These are phyloP conservation scores for Aspergillus brunneoviolaceus DNA, from an alignment of 2,329 filamentous ascomycete genomes.

Conservation along the genomic window DNA sequence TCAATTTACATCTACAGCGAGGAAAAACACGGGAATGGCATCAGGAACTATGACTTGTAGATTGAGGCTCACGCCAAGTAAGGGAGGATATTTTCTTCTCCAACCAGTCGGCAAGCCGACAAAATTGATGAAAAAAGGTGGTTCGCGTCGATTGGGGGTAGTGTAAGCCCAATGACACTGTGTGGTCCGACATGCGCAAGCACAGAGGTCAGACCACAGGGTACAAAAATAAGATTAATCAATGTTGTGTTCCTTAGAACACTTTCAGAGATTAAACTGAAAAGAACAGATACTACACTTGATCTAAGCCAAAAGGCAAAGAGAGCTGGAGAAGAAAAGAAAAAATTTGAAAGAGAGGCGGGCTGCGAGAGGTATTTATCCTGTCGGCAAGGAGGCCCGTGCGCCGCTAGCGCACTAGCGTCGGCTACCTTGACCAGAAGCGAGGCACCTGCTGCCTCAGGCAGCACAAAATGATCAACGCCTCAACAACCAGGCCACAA, in stretches of 20 bases:
- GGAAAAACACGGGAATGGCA: too few species aligned
- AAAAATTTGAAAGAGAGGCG: slow-evolving; percentile 32
- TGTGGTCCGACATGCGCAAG: slow-evolving; percentile 67
- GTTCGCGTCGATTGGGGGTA: slow-evolving; percentile 70
- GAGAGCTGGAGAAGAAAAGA: slow-evolving; percentile 51
- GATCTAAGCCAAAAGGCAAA: slow-evolving; percentile 72
- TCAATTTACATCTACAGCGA: background rate
- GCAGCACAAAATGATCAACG: background rate
- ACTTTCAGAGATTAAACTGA: slow-evolving; percentile 95
- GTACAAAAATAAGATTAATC: slow-evolving; percentile 82
- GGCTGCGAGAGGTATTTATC: slow-evolving; percentile 34
- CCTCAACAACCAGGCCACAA: background rate
- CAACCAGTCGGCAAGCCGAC: slow-evolving; percentile 55
- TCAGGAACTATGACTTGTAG: too few species aligned
- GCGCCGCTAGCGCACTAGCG: slow-evolving; percentile 22
- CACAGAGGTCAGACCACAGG: slow-evolving; percentile 60
- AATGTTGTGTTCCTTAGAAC: slow-evolving; percentile 68
- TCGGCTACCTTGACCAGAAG: slow-evolving; percentile 13
- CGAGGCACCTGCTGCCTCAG: slow-evolving; percentile 6
- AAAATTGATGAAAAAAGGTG: slow-evolving; percentile 58
- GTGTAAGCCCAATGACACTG: slow-evolving; percentile 76
- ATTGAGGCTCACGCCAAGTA: too few species aligned
- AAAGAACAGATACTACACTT: slow-evolving; percentile 97
- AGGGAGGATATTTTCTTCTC: slow-evolving; percentile 51
- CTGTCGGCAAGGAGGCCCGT: slow-evolving; percentile 10